Percentiles rank a stretch among this genome's conserved stretches.
Evolutionary conservation across 2,329 filamentous ascomycete genomes (phyloP).

Genomic region (Beauveria sp.): DNA sequence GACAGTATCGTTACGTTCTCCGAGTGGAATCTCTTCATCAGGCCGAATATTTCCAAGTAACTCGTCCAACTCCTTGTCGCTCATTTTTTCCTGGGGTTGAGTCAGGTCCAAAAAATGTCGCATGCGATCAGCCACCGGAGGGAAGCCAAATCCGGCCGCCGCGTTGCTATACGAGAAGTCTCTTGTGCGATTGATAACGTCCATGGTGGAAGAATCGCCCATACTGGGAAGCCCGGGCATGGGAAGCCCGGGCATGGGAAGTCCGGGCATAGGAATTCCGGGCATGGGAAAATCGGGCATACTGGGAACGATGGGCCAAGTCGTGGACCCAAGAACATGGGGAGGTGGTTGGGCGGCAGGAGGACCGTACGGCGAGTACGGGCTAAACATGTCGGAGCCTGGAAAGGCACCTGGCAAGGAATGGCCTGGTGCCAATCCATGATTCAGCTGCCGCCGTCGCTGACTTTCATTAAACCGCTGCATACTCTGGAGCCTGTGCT

Average conservation of each 20-base stretch:
- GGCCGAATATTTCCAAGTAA: constrained; percentile 66
- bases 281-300: not conserved
- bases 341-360: not conserved
- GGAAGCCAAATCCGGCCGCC: constrained; percentile 25
- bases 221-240: not conserved
- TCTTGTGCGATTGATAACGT: constrained; percentile 21
- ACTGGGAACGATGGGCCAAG: not conserved
- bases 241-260: not conserved
- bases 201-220: not conserved
- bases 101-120: constrained; percentile 20
- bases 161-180: constrained; percentile 28
- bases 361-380: not conserved
- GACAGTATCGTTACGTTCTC: constrained; percentile 61
- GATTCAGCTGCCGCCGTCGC: not conserved
- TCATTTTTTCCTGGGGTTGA: constrained; percentile 19
- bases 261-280: not conserved
- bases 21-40: constrained; percentile 55
- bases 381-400: not conserved
- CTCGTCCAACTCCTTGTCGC: constrained; percentile 59
- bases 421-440: not conserved
- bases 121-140: constrained; percentile 25
- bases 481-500: not conserved
- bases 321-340: not conserved
- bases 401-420: not conserved
- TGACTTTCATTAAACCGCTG: not conserved